phyloP scores from a whole-genome alignment of 768 basidiomycete genomes.

The Xerocomus potaroensis region DNA sequence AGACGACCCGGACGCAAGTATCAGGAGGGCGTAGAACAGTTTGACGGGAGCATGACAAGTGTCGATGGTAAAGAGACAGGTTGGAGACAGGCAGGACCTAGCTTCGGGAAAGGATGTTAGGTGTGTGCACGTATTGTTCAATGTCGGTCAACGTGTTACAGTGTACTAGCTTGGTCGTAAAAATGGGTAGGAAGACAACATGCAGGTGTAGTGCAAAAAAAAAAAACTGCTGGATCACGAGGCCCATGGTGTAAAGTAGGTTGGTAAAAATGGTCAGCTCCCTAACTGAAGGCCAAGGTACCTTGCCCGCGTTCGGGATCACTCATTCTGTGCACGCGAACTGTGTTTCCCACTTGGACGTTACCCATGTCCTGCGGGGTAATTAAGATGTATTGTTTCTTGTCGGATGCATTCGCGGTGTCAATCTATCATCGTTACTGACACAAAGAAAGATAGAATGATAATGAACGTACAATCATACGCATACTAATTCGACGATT shows the following conservation, averaged over 20 bases:
- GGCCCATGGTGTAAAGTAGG: constrained; percentile 3
- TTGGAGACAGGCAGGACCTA: constrained; percentile 7
- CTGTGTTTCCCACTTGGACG: constrained; percentile 59
- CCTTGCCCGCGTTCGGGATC: constrained; percentile 73
- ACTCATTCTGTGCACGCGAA: constrained; percentile 72
- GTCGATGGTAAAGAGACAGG: too few species aligned
- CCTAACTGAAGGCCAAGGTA: constrained; percentile 34
- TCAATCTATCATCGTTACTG: constrained; percentile 57
- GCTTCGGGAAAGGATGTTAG: neutral
- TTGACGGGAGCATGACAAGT: constrained; percentile 2
- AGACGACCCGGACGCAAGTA: constrained; percentile 30
- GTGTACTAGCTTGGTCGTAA: neutral
- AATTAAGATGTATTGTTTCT: constrained; percentile 92
- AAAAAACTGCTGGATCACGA: neutral
- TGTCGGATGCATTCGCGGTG: constrained; percentile 79
- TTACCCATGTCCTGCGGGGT: constrained; percentile 93
- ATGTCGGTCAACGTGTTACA: too few species aligned
- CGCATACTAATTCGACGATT: constrained; percentile 91
- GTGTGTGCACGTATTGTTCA: too few species aligned
- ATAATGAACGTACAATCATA: constrained; percentile 68
- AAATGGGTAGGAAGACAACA: neutral
- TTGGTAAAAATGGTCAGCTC: neutral
- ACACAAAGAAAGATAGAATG: neutral
- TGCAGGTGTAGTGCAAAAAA: constrained; percentile 10
- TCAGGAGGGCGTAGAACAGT: constrained; percentile 19